A percentile compares a stretch with the other conserved stretches of the same genome.
Evolutionary conservation across 208 protist species (phyloP).

Genomic region (Trypanosoma lewisi): DNA sequence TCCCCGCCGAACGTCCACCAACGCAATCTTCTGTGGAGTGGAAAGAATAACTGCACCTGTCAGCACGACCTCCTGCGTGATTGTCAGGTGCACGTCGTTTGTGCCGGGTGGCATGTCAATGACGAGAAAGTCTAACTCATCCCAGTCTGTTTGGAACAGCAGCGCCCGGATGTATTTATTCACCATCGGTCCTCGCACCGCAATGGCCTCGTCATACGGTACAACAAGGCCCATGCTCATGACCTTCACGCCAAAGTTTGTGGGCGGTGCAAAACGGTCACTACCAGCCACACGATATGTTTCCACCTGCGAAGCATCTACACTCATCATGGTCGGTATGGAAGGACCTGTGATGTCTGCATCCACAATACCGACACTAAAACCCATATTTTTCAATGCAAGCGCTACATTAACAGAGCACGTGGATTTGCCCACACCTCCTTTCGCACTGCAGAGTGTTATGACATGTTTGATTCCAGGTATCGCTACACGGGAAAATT

Average conservation of each 20-base stretch:
- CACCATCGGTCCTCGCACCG: constrained; percentile 90
- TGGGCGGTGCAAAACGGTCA: constrained; percentile 78
- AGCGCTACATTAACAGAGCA: constrained; percentile 88
- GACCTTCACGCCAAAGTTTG: constrained; percentile 91
- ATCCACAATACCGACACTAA: constrained; percentile 86
- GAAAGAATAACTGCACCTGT: constrained; percentile 95
- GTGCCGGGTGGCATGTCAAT: constrained; percentile 94
- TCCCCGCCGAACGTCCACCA: constrained; percentile 89
- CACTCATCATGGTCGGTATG: constrained; percentile 85
- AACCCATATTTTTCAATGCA: constrained; percentile 79
- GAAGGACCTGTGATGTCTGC: constrained; percentile 92
- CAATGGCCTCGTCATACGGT: constrained; percentile 85
- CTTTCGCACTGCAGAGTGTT: constrained; percentile 90
- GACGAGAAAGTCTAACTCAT: constrained; percentile 91
- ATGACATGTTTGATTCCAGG: constrained; percentile 81
- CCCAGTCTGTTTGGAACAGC: constrained; percentile 89
- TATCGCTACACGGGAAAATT: constrained; percentile 76
- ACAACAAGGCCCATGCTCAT: constrained; percentile 93
- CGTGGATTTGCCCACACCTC: constrained; percentile 94
- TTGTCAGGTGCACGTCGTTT: constrained; percentile 91
- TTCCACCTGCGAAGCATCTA: constrained; percentile 78
- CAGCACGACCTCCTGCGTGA: constrained; percentile 86
- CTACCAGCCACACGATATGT: constrained; percentile 82
- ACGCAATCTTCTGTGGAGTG: constrained; percentile 95
- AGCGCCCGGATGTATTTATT: constrained; percentile 90